Percentiles rank a stretch among this genome's conserved stretches.
phyloP scores from a whole-genome alignment of 2,329 filamentous ascomycete genomes.

The Trichoderma atrobrunneum region DNA sequence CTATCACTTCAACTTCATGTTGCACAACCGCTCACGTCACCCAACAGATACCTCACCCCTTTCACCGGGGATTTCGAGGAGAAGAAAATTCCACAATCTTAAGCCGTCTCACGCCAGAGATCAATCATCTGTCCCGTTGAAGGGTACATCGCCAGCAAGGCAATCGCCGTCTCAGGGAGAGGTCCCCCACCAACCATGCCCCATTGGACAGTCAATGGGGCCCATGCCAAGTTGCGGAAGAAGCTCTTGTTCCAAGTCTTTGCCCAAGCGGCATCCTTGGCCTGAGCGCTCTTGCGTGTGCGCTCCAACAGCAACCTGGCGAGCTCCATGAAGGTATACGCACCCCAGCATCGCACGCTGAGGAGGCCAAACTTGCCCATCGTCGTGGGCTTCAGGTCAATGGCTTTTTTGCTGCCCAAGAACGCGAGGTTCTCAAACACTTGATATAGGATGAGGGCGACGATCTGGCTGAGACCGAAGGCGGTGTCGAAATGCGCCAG shows the following conservation, averaged over 20 bases:
- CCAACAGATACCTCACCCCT: not conserved
- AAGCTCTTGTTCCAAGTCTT: conserved; percentile 63
- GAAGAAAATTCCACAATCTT: not conserved
- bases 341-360: conserved; percentile 78
- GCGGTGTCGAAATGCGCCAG: conserved; percentile 40
- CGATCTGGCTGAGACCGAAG: conserved; percentile 67
- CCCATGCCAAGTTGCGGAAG: conserved; percentile 69
- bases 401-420: conserved; percentile 68
- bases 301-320: conserved; percentile 57
- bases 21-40: not conserved
- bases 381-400: conserved; percentile 56
- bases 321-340: conserved; percentile 74
- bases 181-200: conserved; percentile 61
- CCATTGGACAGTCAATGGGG: conserved; percentile 83
- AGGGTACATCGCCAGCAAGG: conserved; percentile 44
- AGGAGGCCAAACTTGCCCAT: conserved; percentile 63
- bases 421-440: conserved; percentile 80
- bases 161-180: conserved; percentile 41
- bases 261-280: conserved; percentile 42
- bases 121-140: conserved; percentile 45
- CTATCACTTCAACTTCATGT: not conserved
- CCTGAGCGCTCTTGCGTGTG: conserved; percentile 37
- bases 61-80: not conserved
- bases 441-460: conserved; percentile 69
- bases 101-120: conserved; percentile 43